Evolutionary conservation across 768 basidiomycete genomes (phyloP), one percentile per base, ranked within the genome.

Genomic region (Astraeus odoratus): DNA sequence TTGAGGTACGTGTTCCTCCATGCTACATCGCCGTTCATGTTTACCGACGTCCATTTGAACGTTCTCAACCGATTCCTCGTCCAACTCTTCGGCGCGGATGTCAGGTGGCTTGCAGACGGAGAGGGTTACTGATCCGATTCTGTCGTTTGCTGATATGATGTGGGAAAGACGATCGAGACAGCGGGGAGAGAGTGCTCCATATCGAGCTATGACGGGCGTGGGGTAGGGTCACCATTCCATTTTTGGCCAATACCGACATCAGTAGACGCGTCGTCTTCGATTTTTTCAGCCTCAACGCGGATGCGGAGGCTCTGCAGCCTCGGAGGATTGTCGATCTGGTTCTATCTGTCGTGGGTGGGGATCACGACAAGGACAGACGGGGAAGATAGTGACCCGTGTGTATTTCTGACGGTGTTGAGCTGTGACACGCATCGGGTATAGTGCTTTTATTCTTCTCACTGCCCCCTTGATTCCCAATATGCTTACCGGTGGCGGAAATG

Each of bases 321-420:
- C 75, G 84, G 43, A 81, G 83, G 5, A 74, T 99, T 3, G 76
- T 86, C 1, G 88, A 94, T 43, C 73, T 94, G 23, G 77, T 97
- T 13, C 65, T 94, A 13, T 67, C 74, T 1, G 85, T 90, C 53
- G 80, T 84, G 12, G 87, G 93, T 59, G 4, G 95, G 95, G 15
- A 88, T 86, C 26, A 92, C 88, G 0, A 81, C 97, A 56, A 97
- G 97, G 68, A 89, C 86, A 10, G 94, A 98, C 10, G 61, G 65
- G 22, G 58, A 56, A 8, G 60, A 54, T 4, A 56, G 41, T 2
- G 94, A 96, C 67, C 93, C 95, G 8, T 93, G 84, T 57, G 92
- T 91, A 2, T 69, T 94, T 35, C 64, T 97, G 43, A 91, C 86
- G 5, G 86, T 88, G 35, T 59, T 98, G 20, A 90, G 95, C 60